Evolutionary conservation across 1,284 basidiomycete genomes (phyloP).

Genomic region (Xerocomus alliaceus): DNA sequence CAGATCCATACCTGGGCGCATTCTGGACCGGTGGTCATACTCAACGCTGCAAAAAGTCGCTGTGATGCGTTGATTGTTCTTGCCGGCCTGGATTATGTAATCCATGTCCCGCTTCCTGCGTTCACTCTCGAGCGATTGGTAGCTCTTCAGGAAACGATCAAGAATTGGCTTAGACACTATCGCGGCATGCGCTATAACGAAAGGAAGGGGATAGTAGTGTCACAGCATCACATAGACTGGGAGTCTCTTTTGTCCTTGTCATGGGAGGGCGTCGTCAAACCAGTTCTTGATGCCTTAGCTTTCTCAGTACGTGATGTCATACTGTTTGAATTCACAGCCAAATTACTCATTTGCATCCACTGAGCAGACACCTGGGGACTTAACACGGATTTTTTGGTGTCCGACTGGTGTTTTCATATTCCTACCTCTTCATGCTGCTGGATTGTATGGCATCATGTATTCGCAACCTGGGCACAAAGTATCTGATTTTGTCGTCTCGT

Average conservation of each 20-base stretch:
- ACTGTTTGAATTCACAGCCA: not conserved
- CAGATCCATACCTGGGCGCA: not conserved
- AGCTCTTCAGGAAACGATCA: not conserved
- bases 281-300: not conserved
- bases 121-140: not conserved
- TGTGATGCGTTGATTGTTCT: too few relatives aligned
- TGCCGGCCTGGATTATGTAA: too few relatives aligned
- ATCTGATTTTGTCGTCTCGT: too few relatives aligned
- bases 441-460: not conserved
- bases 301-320: not conserved
- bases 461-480: constrained; percentile 6
- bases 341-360: not conserved
- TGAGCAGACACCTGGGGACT: not conserved
- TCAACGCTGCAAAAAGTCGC: too few relatives aligned
- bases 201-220: not conserved
- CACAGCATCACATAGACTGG: not conserved
- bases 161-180: not conserved
- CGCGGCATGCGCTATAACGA: not conserved
- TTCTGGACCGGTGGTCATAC: not conserved
- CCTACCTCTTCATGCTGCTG: constrained; percentile 17
- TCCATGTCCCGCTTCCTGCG: not conserved
- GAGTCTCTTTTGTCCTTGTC: not conserved
- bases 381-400: constrained; percentile 17
- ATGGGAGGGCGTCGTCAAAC: not conserved
- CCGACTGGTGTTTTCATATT: constrained; percentile 13